Conservation (phyloP, 257 asterid genomes). For the Solanum neorickii region DNA sequence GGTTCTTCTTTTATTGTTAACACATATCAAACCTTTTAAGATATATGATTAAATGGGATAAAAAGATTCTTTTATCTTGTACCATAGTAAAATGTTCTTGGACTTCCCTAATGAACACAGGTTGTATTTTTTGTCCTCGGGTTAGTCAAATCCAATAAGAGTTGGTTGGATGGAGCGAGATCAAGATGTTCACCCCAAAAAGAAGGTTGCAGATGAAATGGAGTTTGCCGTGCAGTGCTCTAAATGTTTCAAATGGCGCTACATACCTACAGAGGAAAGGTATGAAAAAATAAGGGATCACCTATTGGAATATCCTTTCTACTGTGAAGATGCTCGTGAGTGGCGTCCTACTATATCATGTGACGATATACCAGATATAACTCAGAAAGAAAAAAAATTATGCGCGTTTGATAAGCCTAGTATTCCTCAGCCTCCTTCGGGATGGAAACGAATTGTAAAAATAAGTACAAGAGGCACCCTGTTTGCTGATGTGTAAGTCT, state of each 20-base stretch:
- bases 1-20: not conserved
- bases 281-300: constrained; percentile 31
- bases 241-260: constrained; percentile 77
- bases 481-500: too few species aligned
- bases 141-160: not conserved
- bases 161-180: not conserved
- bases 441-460: too few species aligned
- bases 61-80: not conserved
- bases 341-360: too few species aligned
- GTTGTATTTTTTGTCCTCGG: not conserved
- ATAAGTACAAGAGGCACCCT: too few species aligned
- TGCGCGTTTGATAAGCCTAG: too few species aligned
- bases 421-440: too few species aligned
- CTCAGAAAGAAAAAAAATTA: too few species aligned
- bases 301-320: too few species aligned
- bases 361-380: too few species aligned
- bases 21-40: not conserved
- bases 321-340: too few species aligned
- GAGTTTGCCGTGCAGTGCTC: constrained; percentile 30
- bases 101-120: not conserved
- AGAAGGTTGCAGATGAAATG: too few species aligned
- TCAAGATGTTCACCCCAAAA: not conserved
- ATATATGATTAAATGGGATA: not conserved
- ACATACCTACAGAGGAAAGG: constrained; percentile 59
- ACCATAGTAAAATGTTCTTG: not conserved